Percentiles rank a stretch among this genome's conserved stretches.
These are phyloP conservation scores for Lentinula sp. DNA, from an alignment of 768 basidiomycete species.

Conservation along the genomic window DNA sequence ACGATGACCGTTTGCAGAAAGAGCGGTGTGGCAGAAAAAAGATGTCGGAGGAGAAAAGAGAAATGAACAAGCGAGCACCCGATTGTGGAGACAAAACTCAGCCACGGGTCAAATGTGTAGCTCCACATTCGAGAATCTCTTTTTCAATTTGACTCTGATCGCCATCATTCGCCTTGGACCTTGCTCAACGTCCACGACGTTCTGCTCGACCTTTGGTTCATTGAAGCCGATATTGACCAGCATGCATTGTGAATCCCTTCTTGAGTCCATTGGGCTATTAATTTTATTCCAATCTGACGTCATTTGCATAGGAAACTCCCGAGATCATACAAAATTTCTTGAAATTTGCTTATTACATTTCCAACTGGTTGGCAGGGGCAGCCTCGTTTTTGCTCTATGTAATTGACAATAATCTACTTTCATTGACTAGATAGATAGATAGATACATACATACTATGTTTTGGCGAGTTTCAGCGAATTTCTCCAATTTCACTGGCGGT, in stretches of 20 bases:
- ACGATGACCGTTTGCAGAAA: neutral
- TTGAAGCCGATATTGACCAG: neutral
- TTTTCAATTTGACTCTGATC: neutral
- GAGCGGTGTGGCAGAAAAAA: neutral
- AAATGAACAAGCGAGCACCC: neutral
- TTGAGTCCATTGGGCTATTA: neutral
- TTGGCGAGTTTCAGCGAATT: neutral
- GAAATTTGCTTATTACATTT: neutral
- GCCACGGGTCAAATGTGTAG: slow-evolving; percentile 2
- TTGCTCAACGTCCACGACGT: neutral
- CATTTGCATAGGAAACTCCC: neutral
- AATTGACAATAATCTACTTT: too few relatives aligned
- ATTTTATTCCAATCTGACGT: neutral
- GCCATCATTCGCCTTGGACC: neutral
- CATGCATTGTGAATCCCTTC: neutral
- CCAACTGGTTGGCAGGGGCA: too few relatives aligned
- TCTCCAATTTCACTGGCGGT: neutral
- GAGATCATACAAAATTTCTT: neutral
- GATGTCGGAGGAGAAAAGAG: neutral
- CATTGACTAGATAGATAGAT: too few relatives aligned
- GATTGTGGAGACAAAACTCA: slow-evolving; percentile 2
- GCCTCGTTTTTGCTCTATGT: too few relatives aligned
- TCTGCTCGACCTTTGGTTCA: neutral
- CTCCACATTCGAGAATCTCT: neutral
- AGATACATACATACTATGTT: too few relatives aligned